Evolutionary conservation across 1,139 yeast species (phyloP).

Genomic region (Hansenula lynferdii): DNA sequence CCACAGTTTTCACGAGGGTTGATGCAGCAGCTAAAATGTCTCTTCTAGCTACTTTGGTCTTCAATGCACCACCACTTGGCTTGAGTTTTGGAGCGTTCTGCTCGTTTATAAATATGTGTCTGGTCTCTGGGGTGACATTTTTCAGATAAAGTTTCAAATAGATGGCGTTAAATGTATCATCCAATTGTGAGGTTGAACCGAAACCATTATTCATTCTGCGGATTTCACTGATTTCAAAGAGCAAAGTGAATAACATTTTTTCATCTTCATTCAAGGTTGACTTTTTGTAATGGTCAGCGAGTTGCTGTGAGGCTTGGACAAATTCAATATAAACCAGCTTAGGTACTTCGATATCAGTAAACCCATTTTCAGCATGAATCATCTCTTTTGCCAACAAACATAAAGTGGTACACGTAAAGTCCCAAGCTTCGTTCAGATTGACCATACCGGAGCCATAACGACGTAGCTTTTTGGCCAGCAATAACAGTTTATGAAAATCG

Average conservation of each 20-base stretch:
- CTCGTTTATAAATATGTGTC: not conserved
- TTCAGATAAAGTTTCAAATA: constrained; percentile 45
- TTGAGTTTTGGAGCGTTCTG: not conserved
- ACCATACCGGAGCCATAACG: constrained; percentile 75
- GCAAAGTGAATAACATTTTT: constrained; percentile 35
- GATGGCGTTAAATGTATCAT: constrained; percentile 65
- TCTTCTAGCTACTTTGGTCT: constrained; percentile 27
- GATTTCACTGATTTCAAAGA: constrained; percentile 56
- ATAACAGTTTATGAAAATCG: constrained; percentile 56
- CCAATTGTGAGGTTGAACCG: constrained; percentile 75
- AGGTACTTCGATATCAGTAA: constrained; percentile 49
- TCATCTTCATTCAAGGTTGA: constrained; percentile 28
- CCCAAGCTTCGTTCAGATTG: constrained; percentile 62
- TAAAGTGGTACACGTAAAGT: constrained; percentile 40
- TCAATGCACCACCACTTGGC: constrained; percentile 4
- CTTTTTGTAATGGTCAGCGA: constrained; percentile 24
- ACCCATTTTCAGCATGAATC: constrained; percentile 40
- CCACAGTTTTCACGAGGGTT: constrained; percentile 12
- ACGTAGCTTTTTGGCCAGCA: constrained; percentile 65
- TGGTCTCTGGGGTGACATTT: constrained; percentile 2
- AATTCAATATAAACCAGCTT: constrained; percentile 45
- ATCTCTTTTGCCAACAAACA: constrained; percentile 47
- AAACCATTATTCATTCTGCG: constrained; percentile 75
- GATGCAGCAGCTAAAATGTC: constrained; percentile 32
- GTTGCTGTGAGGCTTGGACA: constrained; percentile 32